These are phyloP conservation scores for Pichia manshurica DNA, from an alignment of 805 yeast species.

Conservation along the genomic window DNA sequence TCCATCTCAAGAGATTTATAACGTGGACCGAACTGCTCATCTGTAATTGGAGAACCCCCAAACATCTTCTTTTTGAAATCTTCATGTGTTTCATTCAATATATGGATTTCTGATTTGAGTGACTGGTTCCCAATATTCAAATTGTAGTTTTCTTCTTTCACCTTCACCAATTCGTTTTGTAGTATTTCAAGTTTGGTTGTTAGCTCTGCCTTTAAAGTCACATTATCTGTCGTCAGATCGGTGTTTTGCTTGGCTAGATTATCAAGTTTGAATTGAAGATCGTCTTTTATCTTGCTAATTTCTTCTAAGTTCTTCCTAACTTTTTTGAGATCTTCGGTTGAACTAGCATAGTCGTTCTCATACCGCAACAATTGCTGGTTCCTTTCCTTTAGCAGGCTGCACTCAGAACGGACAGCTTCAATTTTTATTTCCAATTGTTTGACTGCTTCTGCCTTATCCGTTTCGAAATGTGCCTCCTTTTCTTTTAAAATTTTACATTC, in stretches of 20 bases:
- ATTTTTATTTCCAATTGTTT: not conserved
- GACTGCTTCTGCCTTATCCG: not conserved
- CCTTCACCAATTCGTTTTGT: not conserved
- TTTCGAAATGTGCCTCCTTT: not conserved
- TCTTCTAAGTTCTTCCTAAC: no score
- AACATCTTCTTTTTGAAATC: not conserved
- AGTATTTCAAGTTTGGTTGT: constrained; percentile 1
- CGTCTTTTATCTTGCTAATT: not conserved
- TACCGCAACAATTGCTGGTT: not conserved
- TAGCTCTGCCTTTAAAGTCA: not conserved
- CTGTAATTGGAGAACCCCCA: not conserved
- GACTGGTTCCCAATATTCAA: constrained; percentile 3
- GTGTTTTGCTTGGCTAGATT: not conserved
- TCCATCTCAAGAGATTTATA: constrained; percentile 10
- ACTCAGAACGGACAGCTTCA: not conserved
- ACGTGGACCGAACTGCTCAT: constrained; percentile 5
- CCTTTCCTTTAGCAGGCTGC: not conserved
- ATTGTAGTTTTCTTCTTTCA: not conserved
- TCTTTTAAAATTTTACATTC: not conserved
- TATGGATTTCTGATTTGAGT: not conserved
- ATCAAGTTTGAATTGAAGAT: not conserved
- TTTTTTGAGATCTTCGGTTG: not conserved
- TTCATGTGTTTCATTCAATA: not conserved
- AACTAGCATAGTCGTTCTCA: not conserved
- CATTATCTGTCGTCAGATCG: no score